Conservation (phyloP, 441 rosid genomes). For the Monsonia emarginata region DNA sequence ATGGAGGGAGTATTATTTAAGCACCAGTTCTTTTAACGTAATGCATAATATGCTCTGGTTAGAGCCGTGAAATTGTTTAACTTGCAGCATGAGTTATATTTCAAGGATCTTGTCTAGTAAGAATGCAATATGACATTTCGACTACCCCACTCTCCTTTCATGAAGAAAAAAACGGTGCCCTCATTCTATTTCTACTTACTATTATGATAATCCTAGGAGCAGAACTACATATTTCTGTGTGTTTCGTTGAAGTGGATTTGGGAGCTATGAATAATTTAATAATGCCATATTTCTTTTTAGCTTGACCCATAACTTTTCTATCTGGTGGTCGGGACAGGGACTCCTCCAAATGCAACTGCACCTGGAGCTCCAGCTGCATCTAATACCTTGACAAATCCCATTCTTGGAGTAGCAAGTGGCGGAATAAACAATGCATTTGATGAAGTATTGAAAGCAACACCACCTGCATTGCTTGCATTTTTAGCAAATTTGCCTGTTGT, state of each 20-base stretch:
- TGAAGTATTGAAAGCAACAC: conserved; percentile 67
- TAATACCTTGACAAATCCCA: conserved; percentile 33
- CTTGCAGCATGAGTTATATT: neutral
- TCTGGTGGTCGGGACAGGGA: conserved; percentile 32
- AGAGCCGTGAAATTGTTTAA: neutral
- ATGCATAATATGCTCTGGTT: too few species aligned
- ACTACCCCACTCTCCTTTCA: too few species aligned
- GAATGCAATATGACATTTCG: too few species aligned
- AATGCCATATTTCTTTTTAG: neutral
- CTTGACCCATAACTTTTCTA: conserved; percentile 4
- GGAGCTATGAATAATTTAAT: neutral
- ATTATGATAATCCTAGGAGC: too few species aligned
- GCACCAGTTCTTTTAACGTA: too few species aligned
- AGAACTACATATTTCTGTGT: too few species aligned
- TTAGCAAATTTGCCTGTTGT: conserved; percentile 62
- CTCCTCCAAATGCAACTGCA: conserved; percentile 28
- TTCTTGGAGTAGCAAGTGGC: conserved; percentile 28
- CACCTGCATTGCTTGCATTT: conserved; percentile 63
- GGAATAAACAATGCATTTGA: conserved; percentile 39
- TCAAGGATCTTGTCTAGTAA: too few species aligned
- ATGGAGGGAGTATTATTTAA: too few species aligned
- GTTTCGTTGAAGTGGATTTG: too few species aligned
- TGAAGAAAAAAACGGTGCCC: too few species aligned
- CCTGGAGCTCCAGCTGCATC: conserved; percentile 31
- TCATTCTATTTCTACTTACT: too few species aligned